Conservation (phyloP, 2,329 filamentous ascomycete species). For the Trichoderma harzianum region DNA sequence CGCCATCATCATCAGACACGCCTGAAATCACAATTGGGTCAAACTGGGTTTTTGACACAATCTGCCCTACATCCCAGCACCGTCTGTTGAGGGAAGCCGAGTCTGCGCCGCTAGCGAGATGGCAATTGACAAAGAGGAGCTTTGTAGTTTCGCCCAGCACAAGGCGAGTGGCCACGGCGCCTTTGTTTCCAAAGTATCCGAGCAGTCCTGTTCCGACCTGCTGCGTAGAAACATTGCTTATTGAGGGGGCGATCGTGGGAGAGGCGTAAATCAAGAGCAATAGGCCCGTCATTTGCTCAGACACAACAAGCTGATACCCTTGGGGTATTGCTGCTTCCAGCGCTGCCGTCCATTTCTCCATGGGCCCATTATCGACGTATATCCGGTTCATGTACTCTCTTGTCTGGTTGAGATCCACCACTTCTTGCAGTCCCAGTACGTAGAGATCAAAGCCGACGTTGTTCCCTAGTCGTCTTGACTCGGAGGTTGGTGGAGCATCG, state of each 20-base stretch:
- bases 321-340: slow-evolving; percentile 69
- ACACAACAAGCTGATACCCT: slow-evolving; percentile 72
- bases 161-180: slow-evolving; percentile 76
- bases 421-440: slow-evolving; percentile 85
- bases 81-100: slow-evolving; percentile 73
- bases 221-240: slow-evolving; percentile 78
- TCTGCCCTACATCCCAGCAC: slow-evolving; percentile 85
- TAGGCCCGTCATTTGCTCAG: slow-evolving; percentile 83
- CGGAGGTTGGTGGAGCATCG: slow-evolving; percentile 34
- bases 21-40: slow-evolving; percentile 66
- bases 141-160: slow-evolving; percentile 86
- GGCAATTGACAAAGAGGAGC: slow-evolving; percentile 86
- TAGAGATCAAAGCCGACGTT: slow-evolving; percentile 80
- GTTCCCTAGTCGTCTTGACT: slow-evolving; percentile 46
- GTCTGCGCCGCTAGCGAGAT: slow-evolving; percentile 84
- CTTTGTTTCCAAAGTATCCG: slow-evolving; percentile 96
- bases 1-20: slow-evolving; percentile 61
- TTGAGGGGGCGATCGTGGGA: slow-evolving; percentile 66
- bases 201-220: slow-evolving; percentile 85
- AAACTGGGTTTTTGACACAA: slow-evolving; percentile 73
- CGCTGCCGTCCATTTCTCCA: slow-evolving; percentile 76
- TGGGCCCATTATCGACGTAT: slow-evolving; percentile 68
- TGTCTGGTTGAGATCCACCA: slow-evolving; percentile 79
- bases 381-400: slow-evolving; percentile 70
- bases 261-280: slow-evolving; percentile 83